phyloP scores from a whole-genome alignment of 2,329 filamentous ascomycete species.

The Aureobasidium musti region DNA sequence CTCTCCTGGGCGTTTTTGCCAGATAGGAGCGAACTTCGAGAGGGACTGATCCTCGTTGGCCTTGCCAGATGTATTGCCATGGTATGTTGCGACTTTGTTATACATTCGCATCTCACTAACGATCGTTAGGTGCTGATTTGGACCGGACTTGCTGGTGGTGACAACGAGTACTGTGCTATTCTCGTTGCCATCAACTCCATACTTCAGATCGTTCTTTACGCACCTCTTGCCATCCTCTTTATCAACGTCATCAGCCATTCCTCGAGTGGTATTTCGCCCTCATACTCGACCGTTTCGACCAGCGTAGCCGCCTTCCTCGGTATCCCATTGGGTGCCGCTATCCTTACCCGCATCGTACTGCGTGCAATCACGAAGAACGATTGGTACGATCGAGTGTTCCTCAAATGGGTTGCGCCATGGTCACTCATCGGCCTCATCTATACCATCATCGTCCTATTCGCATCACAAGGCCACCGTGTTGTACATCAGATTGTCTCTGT shows the following conservation, averaged over 20 bases:
- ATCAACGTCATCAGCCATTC: conserved; percentile 65
- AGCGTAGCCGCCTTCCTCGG: conserved; percentile 82
- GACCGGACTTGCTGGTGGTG: conserved; percentile 67
- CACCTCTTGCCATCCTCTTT: conserved; percentile 53
- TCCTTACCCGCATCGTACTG: conserved; percentile 69
- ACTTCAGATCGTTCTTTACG: conserved; percentile 52
- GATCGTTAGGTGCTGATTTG: conserved; percentile 59
- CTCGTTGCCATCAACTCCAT: conserved; percentile 54
- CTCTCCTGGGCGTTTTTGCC: conserved; percentile 65
- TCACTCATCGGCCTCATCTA: conserved; percentile 82
- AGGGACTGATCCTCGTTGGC: conserved; percentile 77
- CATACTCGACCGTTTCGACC: conserved; percentile 69
- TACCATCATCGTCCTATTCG: conserved; percentile 84
- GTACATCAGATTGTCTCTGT: conserved; percentile 83
- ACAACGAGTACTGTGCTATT: conserved; percentile 65
- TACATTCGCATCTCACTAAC: too few relatives aligned
- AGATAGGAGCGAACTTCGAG: conserved; percentile 51
- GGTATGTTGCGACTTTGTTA: conserved; percentile 49
- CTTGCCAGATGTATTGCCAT: conserved; percentile 86
- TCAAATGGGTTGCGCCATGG: conserved; percentile 70
- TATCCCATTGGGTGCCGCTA: conserved; percentile 76
- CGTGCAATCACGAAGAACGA: conserved; percentile 46
- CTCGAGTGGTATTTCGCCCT: conserved; percentile 40
- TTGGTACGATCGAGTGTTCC: conserved; percentile 69
- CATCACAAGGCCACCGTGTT: conserved; percentile 73